These are phyloP conservation scores for Hypholoma fasciculare DNA, from an alignment of 768 basidiomycete species.

Conservation along the genomic window DNA sequence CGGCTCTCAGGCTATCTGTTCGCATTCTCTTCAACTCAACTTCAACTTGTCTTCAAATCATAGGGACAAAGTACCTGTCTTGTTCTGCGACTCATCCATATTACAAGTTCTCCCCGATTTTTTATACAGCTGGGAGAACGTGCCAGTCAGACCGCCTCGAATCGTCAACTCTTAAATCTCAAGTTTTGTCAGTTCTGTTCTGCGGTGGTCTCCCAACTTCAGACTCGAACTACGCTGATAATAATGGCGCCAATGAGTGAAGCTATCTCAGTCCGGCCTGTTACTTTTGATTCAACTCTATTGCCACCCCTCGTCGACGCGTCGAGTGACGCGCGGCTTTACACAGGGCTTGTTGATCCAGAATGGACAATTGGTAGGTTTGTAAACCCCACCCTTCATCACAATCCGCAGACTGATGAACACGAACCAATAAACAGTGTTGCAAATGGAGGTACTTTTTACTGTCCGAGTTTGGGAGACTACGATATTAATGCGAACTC, in stretches of 20 bases:
- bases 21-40: no score
- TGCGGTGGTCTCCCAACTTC: no score
- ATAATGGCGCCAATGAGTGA: constrained; percentile 37
- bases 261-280: constrained; percentile 28
- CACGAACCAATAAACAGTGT: constrained; percentile 30
- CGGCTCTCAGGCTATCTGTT: no score
- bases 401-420: not conserved
- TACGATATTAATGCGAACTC: not conserved
- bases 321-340: constrained; percentile 16
- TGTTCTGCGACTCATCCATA: no score
- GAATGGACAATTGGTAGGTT: constrained; percentile 48
- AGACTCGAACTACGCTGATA: not conserved
- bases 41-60: no score
- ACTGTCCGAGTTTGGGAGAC: not conserved
- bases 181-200: no score
- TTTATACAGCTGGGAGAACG: no score
- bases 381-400: constrained; percentile 16
- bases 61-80: no score
- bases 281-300: constrained; percentile 1
- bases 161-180: no score
- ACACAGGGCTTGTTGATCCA: constrained; percentile 41
- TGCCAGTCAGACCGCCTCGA: not conserved
- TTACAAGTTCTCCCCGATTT: no score
- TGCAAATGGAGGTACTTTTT: constrained; percentile 50
- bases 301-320: constrained; percentile 4